Evolutionary conservation across 768 basidiomycete genomes (phyloP).

Genomic region (Cubamyces sp.): DNA sequence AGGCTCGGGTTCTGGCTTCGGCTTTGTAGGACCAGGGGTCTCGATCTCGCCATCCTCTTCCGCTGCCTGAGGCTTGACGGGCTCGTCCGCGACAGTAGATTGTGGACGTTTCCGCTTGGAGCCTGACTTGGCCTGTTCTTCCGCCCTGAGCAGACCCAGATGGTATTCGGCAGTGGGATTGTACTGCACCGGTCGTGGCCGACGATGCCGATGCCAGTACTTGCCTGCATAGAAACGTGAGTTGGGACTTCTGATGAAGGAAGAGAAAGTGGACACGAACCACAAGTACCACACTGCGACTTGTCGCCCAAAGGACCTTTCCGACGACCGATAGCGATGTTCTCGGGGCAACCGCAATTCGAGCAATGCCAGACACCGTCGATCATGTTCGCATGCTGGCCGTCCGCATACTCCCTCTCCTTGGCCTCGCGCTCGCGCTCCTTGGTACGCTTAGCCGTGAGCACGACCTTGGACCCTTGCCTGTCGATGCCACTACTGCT

Average conservation of each 20-base stretch:
- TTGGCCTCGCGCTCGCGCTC: constrained; percentile 84
- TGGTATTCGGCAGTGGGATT: constrained; percentile 78
- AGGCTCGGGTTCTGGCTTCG: constrained; percentile 34
- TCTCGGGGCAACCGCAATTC: constrained; percentile 91
- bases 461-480: constrained; percentile 48
- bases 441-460: constrained; percentile 63
- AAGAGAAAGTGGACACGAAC: constrained; percentile 55
- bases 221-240: constrained; percentile 58
- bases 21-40: constrained; percentile 51
- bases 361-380: constrained; percentile 94
- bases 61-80: constrained; percentile 36
- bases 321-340: constrained; percentile 79
- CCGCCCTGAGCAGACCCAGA: constrained; percentile 54
- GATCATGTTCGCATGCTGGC: constrained; percentile 80
- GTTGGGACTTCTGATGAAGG: background rate
- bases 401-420: constrained; percentile 81
- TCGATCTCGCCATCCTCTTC: constrained; percentile 46
- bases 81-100: constrained; percentile 49
- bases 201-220: constrained; percentile 86
- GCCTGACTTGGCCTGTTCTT: constrained; percentile 55
- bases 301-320: constrained; percentile 92
- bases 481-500: constrained; percentile 46
- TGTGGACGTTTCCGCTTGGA: constrained; percentile 63
- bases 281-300: constrained; percentile 90
- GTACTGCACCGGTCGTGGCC: constrained; percentile 81